Evolutionary conservation across 2,329 filamentous ascomycete species (phyloP), one percentile per base, ranked within the genome.

Genomic region (Aspergillus fumigatiaffinis): DNA sequence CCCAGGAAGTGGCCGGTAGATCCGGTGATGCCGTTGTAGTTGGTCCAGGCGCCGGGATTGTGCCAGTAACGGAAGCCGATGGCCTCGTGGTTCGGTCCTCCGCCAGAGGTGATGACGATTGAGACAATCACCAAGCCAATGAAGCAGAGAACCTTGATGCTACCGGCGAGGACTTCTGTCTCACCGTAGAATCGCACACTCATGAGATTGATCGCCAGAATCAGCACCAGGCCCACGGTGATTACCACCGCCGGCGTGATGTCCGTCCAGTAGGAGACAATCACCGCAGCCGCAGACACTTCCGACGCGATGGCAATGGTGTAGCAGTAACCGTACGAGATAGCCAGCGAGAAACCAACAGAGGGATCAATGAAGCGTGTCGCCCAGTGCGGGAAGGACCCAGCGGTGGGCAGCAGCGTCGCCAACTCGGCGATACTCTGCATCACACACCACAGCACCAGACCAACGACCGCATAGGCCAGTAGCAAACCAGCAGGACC

Each of bases 381-480:
- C 20, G 92, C 93, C 78, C 92, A 96, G 9, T 91, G 87, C 1
- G 91, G 91, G 71, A 96, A 97, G 2, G 91, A 94, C 52, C 92
- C 92, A 10, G 92, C 90, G 20, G 96, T 88, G 2, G 92, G 92
- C 63, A 92, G 94, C n/a, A 92, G 78, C 23, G 96, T 92, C 21
- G 92, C 90, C 71, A 97, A 82, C 75, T 97, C 92, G 56, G 92
- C 92, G 21, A 97, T 82, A 3, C 92, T 91, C 70, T 96, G 92
- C 53, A 95, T 89, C 2, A 91, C 95, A 72, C 88, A 92, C 77
- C 91, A 96, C 60, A 96, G 75, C 87, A 96, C 94, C 66, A 85
- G 76, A 28, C 91, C 91, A 58, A 95, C 66, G 21, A 70, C 59
- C n/a, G 66, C 64, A 56, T 68, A 71, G 2, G 88, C 87, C 50